Evolutionary conservation across 768 basidiomycete species (phyloP), one percentile per base, ranked within the genome.

Genomic region (Infundibulicybe gibba): DNA sequence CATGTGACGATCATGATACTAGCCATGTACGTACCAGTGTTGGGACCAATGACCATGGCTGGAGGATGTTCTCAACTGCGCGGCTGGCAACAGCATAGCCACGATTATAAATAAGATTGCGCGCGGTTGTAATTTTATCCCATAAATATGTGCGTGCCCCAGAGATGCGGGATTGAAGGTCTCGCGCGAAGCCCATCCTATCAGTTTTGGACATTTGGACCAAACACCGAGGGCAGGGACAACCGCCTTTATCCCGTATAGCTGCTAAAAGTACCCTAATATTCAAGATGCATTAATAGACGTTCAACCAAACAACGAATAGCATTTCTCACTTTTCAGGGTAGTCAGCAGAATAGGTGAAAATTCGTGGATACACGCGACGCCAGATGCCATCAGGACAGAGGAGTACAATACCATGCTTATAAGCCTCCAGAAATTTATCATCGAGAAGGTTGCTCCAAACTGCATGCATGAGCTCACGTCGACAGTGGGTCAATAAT

Each of bases 301-400:
- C 14, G 35, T 25, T 25, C 25, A 25, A 25, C 8, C 35, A 38
- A n/a, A 38, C 17, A n/a, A 14, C 17, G 6, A 3, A 10, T n/a
- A 10, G n/a, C 10, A 38, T 6, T 38, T 10, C 33, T 10, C 47
- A 62, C 61, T 62, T 60, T 47, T 63, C 59, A 2, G 59, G 57
- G 44, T 61, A 59, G 41, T 62, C 61, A 6, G 61, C 60, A 20
- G 59, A 55, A 45, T 60, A 61, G 1, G 57, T 57, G 41, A 62
- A 58, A 17, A 62, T 39, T 1, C 60, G 49, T 4, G 58, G 58
- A 41, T 51, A 62, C 13, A 62, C 48, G 2, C 56, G 55, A 2
- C 59, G 47, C 41, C 43, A 33, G 11, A 63, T 32, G 11, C 61
- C 58, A 48, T 63, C 58, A 8, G 42, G 32, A 40, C 59, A 63